Conservation (phyloP, 164 flowering plant genomes). For the Cinnamomum micranthum region DNA sequence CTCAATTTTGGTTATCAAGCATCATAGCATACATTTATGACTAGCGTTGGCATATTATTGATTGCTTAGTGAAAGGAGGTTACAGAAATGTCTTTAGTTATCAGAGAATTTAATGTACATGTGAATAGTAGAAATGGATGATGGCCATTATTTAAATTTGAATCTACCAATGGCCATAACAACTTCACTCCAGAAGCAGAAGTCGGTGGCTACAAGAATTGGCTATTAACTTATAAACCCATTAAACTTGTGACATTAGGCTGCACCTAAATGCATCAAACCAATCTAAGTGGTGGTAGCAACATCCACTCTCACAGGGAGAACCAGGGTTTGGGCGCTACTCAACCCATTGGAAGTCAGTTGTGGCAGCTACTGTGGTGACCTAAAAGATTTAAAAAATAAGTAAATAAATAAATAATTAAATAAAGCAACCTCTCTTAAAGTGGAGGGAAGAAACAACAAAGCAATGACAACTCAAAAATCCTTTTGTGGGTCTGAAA, state of each 20-base stretch:
- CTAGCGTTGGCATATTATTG: background rate
- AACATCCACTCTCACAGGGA: too few species aligned
- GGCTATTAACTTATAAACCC: too few species aligned
- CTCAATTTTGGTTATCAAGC: background rate
- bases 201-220: background rate
- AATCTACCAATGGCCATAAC: background rate
- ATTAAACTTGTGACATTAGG: background rate
- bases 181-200: background rate
- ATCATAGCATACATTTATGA: background rate
- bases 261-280: constrained; percentile 14
- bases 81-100: background rate
- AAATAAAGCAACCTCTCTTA: background rate
- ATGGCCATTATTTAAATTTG: background rate
- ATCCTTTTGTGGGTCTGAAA: constrained; percentile 6
- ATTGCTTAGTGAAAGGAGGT: background rate
- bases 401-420: too few species aligned
- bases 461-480: background rate
- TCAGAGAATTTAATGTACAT: background rate
- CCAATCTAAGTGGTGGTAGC: background rate
- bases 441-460: background rate
- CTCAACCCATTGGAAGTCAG: too few species aligned
- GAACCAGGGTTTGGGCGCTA: too few species aligned
- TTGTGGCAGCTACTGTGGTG: too few species aligned
- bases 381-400: too few species aligned
- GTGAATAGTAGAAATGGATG: background rate